Percentiles rank a stretch among this genome's conserved stretches.
phyloP scores from a whole-genome alignment of 768 basidiomycete genomes.

The Tricholoma bakamatsutake region DNA sequence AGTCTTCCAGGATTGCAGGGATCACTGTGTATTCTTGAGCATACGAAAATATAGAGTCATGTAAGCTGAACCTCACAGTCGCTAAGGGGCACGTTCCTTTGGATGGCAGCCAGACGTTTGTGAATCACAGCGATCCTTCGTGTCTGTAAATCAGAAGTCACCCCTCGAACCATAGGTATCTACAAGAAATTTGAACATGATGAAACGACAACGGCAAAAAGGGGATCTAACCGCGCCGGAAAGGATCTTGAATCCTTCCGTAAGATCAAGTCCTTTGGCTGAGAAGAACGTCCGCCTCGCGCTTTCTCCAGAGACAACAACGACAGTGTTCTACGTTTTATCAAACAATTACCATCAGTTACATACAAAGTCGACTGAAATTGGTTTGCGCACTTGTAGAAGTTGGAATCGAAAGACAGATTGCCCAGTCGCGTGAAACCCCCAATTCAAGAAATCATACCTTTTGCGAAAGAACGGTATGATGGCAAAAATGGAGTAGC shows the following conservation, averaged over 20 bases:
- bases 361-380: not conserved
- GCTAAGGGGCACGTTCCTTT: constrained; percentile 55
- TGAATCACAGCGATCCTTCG: constrained; percentile 60
- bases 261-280: constrained; percentile 66
- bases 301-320: constrained; percentile 70
- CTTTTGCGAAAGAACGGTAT: constrained; percentile 63
- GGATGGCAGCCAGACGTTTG: constrained; percentile 60
- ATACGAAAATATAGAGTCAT: constrained; percentile 9
- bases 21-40: constrained; percentile 43
- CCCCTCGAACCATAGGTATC: constrained; percentile 74
- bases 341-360: constrained; percentile 9
- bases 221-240: constrained; percentile 60
- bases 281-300: constrained; percentile 66
- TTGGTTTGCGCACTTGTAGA: constrained; percentile 44
- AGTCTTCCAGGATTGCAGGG: constrained; percentile 59
- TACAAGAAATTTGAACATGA: constrained; percentile 23
- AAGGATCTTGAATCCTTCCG: constrained; percentile 74
- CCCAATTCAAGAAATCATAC: constrained; percentile 70
- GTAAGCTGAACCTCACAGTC: constrained; percentile 40
- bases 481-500: constrained; percentile 51
- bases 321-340: constrained; percentile 55
- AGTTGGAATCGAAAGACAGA: constrained; percentile 66
- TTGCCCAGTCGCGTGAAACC: constrained; percentile 62
- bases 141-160: constrained; percentile 65
- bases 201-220: constrained; percentile 9